Base-by-base conservation (phyloP, 2,329 filamentous ascomycete species). In the Knufia fluminis region DNA sequence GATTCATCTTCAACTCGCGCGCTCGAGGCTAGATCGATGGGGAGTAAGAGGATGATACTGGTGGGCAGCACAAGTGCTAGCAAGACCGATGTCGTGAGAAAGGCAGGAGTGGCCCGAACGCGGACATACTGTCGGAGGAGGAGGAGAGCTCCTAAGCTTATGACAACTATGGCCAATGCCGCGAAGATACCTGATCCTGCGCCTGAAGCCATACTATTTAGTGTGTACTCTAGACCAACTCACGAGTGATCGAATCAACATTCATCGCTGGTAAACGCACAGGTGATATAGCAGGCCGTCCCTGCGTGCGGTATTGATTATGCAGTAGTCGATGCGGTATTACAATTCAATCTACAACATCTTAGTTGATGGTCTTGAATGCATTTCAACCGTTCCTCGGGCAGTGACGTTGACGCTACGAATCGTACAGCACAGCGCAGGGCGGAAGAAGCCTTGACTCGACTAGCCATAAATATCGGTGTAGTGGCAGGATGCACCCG, bases 21-120 rank as follows among this genome's bases (percentile, higher is more conserved):
- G 62, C 80, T 91, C 4, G 90, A 95, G 1, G 91, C 90, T 57
- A 98, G 80, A 67, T 98, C 92, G 66, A 98, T 94, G 3, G 92
- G 92, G 4, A 98, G 89, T 19, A 98, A 79, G 20, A 98, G 74
- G 20, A 97, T 80, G 61, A 94, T 91, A 66, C 86, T 90, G 41
- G 88, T 87, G 9, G 92, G 94, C 4, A 98, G 79, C 62, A 87
- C 90, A 59, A 98, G 77, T n/a, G 91, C 88, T 58, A 98, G 85
- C 71, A 98, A 98, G 54, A 98, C 88, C 31, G 92, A 91, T 1
- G 96, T 77, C 45, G 89, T 77, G 45, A 97, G 82, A 68, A 94
- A 96, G 52, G 83, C 86, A 1, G 92, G 91, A 1, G 92, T 97
- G 4, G 84, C 82, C 58, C 92, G 88, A 28, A 98, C 76, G 2